Conservation (phyloP, 371 early-diverging fungal species). For the Lichtheimia ramosa region DNA sequence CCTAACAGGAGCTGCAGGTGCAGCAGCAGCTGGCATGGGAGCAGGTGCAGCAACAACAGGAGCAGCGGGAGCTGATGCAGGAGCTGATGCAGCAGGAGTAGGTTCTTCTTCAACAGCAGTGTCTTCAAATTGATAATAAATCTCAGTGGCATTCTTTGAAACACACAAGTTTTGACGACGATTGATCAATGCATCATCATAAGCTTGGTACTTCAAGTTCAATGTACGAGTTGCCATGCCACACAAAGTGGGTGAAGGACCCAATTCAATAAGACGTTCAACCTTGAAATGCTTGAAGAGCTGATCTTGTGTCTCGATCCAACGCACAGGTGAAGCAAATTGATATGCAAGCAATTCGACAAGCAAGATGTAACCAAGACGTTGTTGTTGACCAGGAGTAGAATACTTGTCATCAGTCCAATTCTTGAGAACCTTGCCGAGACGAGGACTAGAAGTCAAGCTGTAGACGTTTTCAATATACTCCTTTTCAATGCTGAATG, state of each 20-base stretch:
- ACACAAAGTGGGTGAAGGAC: constrained; percentile 86
- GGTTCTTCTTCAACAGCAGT: constrained; percentile 45
- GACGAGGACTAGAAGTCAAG: constrained; percentile 71
- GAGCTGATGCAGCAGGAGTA: constrained; percentile 44
- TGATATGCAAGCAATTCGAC: constrained; percentile 95
- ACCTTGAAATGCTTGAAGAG: constrained; percentile 82
- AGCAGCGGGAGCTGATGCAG: constrained; percentile 48
- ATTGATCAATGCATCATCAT: constrained; percentile 91
- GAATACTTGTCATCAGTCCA: constrained; percentile 77
- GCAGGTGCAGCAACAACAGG: constrained; percentile 57
- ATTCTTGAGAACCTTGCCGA: constrained; percentile 77
- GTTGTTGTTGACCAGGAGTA: constrained; percentile 80
- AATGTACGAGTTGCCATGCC: constrained; percentile 95
- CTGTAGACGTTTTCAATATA: constrained; percentile 80
- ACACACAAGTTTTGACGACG: constrained; percentile 87
- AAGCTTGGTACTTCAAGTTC: constrained; percentile 95
- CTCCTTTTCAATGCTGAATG: constrained; percentile 79
- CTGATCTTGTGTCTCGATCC: constrained; percentile 98
- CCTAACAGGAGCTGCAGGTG: constrained; percentile 20
- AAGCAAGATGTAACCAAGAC: constrained; percentile 82
- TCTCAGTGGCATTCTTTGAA: constrained; percentile 87
- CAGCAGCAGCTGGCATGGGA: constrained; percentile 53
- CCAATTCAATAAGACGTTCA: constrained; percentile 90
- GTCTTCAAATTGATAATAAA: constrained; percentile 89
- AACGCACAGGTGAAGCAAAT: constrained; percentile 92